Evolutionary conservation across 2,329 filamentous ascomycete genomes (phyloP), one percentile per base, ranked within the genome.

Genomic region (Teratosphaeria viscida): DNA sequence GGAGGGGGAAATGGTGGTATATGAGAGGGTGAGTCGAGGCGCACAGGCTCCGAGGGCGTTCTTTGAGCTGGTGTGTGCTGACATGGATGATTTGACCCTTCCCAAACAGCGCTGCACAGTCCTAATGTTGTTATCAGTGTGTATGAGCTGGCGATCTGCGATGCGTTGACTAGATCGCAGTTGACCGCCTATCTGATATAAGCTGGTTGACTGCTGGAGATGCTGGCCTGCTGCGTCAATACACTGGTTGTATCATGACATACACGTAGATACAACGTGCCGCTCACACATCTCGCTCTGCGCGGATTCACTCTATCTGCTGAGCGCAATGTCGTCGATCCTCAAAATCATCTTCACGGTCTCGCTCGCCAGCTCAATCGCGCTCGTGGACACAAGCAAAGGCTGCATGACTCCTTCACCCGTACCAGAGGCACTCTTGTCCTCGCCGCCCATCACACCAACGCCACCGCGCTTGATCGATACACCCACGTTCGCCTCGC

Each of bases 401-500:
- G 94, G 94, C 79, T 99, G 94, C 73, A 99, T 81, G 59, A 99
- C 94, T 66, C 96, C 71, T 61, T 74, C 72, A 32, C 69, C 70
- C n/a, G 62, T 63, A 52, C 64, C 65, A n/a, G 60, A 63, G 57
- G 66, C 65, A 57, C 54, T 52, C 52, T 52, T 65, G 57, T 67
- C 67, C 55, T 69, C 69, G n/a, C 61, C 88, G 72, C 97, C 97
- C 78, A 99, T 95, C 67, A 88, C 86, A 82, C 96, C 96, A 65
- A 99, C 94, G 61, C 94, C 94, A 49, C 94, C 92, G 65, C 89
- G 92, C 82, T 96, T 94, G 81, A 99, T 97, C 78, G 92, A 96
- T 64, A 99, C 92, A 68, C 94, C 95, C 1, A 95, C 94, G 70
- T 95, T 96, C 79, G 87, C 88, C 82, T 97, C 92, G 59, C 92